These are phyloP conservation scores for Auricularia cornea DNA, from an alignment of 768 basidiomycete genomes.

Conservation along the genomic window DNA sequence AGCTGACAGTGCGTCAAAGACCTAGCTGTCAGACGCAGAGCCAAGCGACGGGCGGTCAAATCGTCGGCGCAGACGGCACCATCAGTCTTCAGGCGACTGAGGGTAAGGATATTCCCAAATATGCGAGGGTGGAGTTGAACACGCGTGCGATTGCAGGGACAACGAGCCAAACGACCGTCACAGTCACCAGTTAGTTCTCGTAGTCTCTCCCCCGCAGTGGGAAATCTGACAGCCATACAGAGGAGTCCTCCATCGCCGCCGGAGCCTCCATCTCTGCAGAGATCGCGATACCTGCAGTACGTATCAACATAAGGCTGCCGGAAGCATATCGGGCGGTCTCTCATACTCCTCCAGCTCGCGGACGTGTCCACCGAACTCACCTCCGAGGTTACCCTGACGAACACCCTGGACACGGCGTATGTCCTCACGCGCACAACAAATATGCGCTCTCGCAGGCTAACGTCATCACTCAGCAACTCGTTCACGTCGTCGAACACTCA, in stretches of 20 bases:
- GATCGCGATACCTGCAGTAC: background rate
- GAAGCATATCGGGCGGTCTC: background rate
- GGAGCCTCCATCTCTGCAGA: background rate
- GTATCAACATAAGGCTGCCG: background rate
- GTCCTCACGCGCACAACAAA: no score
- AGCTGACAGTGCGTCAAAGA: no score
- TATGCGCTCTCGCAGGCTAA: no score
- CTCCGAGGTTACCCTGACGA: background rate
- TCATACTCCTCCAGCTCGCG: background rate
- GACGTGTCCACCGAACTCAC: background rate
- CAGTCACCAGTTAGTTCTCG: background rate
- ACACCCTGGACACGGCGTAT: background rate
- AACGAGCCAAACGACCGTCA: background rate
- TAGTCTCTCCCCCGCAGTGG: no score
- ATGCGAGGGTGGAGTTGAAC: no score
- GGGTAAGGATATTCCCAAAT: background rate
- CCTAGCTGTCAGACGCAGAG: background rate
- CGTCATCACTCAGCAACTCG: background rate
- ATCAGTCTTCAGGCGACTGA: background rate
- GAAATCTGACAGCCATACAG: no score
- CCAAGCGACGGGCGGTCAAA: background rate
- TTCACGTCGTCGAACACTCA: background rate
- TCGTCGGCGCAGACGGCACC: background rate
- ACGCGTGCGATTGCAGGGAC: background rate
- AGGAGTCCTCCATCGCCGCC: background rate